These are phyloP conservation scores for Histomonas meleagridis DNA, from an alignment of 208 protist species.

Conservation along the genomic window DNA sequence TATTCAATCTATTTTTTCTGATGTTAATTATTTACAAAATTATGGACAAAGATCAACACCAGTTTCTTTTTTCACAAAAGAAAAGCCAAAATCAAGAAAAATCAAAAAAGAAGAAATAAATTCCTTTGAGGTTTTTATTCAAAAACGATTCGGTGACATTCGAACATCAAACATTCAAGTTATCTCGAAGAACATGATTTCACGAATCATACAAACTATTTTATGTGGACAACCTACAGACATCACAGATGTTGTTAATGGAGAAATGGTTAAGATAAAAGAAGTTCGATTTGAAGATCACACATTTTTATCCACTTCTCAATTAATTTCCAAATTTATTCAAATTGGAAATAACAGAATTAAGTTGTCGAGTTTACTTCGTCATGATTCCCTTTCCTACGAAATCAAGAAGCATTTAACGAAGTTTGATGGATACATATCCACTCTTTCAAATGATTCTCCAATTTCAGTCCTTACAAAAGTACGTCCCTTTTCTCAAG, in stretches of 20 bases:
- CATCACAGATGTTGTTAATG: neutral
- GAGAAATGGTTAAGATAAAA: neutral
- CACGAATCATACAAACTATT: neutral
- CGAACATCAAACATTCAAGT: neutral
- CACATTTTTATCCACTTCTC: neutral
- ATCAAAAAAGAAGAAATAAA: neutral
- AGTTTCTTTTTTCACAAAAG: neutral
- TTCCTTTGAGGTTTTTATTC: constrained; percentile 1
- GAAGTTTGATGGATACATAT: neutral
- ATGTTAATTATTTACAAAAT: neutral
- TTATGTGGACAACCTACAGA: neutral
- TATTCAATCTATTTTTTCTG: neutral
- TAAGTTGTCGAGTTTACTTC: neutral
- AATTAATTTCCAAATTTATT: neutral
- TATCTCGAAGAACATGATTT: neutral
- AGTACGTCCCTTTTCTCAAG: neutral
- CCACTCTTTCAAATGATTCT: neutral
- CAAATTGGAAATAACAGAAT: neutral
- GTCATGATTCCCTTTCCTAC: neutral
- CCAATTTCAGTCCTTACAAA: neutral
- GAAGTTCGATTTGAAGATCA: constrained; percentile 31
- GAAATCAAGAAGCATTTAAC: neutral
- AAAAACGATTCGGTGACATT: neutral
- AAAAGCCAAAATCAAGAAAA: neutral
- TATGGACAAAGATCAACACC: neutral